Evolutionary conservation across 164 flowering plant genomes (phyloP), one percentile per base, ranked within the genome.

Genomic region (Cinnamomum chago): DNA sequence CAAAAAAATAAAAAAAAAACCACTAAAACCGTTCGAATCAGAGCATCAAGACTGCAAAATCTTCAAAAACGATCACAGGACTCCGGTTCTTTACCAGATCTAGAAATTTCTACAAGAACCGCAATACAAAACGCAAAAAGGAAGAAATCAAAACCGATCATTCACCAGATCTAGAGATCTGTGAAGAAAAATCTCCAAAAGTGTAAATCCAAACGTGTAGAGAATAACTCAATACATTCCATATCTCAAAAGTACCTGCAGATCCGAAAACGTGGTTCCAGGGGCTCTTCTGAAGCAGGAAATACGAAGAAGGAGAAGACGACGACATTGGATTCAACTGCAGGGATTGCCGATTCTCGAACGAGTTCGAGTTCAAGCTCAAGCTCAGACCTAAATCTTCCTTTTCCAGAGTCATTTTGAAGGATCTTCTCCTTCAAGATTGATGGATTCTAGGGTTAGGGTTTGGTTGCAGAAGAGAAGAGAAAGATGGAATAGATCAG

Each of bases 381-480:
- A 75, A 81, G 64, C 90, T 88, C 84, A 93, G 77, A 28, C 97
- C 92, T 75, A 93, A 77, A 79, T 90, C 93, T 65, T 90, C 92
- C 66, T 83, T 90, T 20, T 74, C 90, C 68, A 83, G 80, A 83
- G 82, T 82, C 89, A 83, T 87, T 28, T 77, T 64, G 62, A 24
- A n/a, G 66, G 65, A 22, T 64, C 69, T 2, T 64, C 24, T n/a
- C 0, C 22, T 64, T 12, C 25, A 2, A n/a, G 20, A n/a, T 64
- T 14, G 22, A n/a, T 12, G 23, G 13, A 12, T 22, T 64, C 67
- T 24, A 22, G 64, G 64, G 67, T 64, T 64, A 22, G 75, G 79
- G 71, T 72, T 51, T 52, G 51, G 47, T 40, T 40, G 47, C 47
- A 40, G 35, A 17, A 67, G 14, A 40, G 35, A 17, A 67, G 14